Percentiles rank a stretch among this genome's conserved stretches.
Conservation (phyloP, 345 rosid species). For the Schrenkiella parvula region DNA sequence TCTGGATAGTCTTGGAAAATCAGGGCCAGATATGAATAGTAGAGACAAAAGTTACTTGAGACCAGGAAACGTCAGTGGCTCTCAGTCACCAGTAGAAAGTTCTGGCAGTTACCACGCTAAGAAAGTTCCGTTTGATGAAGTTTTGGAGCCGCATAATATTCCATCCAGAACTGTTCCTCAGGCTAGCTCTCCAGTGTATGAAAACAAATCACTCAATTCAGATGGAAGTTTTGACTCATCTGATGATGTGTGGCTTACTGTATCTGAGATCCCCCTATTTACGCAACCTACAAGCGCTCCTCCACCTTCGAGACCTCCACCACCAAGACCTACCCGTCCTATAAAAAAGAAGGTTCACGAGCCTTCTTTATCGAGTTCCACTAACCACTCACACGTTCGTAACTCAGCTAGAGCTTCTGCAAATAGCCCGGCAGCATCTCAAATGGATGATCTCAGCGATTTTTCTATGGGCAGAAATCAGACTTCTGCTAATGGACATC, state of each 20-base stretch:
- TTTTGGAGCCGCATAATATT: constrained; percentile 46
- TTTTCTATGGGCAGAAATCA: constrained; percentile 53
- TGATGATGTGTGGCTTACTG: constrained; percentile 88
- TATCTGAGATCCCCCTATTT: constrained; percentile 87
- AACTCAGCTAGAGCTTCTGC: constrained; percentile 38
- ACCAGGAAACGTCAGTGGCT: constrained; percentile 38
- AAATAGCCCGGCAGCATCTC: constrained; percentile 46
- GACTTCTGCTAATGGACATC: constrained; percentile 41
- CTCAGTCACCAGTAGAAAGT: constrained; percentile 42
- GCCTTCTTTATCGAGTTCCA: constrained; percentile 46
- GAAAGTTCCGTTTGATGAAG: constrained; percentile 40
- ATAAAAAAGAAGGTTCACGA: constrained; percentile 51
- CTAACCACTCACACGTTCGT: constrained; percentile 44
- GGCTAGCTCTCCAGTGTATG: constrained; percentile 45
- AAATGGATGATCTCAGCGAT: constrained; percentile 75
- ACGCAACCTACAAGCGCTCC: constrained; percentile 80
- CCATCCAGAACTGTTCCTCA: constrained; percentile 27
- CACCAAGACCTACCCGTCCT: constrained; percentile 78
- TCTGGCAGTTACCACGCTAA: constrained; percentile 37
- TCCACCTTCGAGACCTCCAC: constrained; percentile 98
- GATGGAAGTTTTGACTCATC: constrained; percentile 52
- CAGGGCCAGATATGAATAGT: constrained; percentile 45
- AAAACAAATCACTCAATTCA: constrained; percentile 37
- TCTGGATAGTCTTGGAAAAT: constrained; percentile 55
- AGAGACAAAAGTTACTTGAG: constrained; percentile 50